Base-by-base conservation (phyloP, 768 basidiomycete genomes). In the Sporobolomyces pararoseus region DNA sequence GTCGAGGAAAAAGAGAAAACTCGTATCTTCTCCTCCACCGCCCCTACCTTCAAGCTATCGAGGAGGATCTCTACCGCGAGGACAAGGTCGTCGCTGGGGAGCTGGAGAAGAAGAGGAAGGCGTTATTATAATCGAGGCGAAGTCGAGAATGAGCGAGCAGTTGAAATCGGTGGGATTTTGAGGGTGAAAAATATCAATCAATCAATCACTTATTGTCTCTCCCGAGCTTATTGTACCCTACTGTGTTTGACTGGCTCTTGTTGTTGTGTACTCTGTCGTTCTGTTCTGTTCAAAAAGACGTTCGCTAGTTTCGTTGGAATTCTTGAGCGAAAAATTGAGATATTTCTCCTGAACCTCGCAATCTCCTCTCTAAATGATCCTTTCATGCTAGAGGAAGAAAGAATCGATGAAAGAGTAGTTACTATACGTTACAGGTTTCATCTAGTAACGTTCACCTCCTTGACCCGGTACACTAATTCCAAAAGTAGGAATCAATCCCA, bases 401-500 rank as follows among this genome's bases (percentile, higher is more conserved):
- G n/a, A n/a, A n/a, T n/a, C n/a, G n/a, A n/a, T n/a, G n/a, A n/a
- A n/a, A n/a, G n/a, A n/a, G n/a, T n/a, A n/a, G n/a, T n/a, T n/a
- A n/a, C n/a, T n/a, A n/a, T n/a, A 14, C 25, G 14, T 29, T 53
- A 29, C 25, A 7, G 7, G 51, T 25, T 13, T 27, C 3, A 14
- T 37, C 53, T 54, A 61, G 46, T 61, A 61, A 13, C 59, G 59
- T 61, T 61, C 59, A 23, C 59, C 59, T 16, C 59, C 59, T 49
- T 39, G 31, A 32, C 59, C 59, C 17, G 72, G 72, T 7, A 73
- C 39, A 49, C 67, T 69, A 34, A 64, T 42, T 16, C 73, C 73
- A 34, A 74, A 70, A 25, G 60, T 47, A 19, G 73, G 63, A 0
- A 68, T 35, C 23, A 70, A 14, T 7, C 73, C 73, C 73, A 74